Evolutionary conservation across 2,329 filamentous ascomycete genomes (phyloP).

Genomic region (Fusarium penzigii): DNA sequence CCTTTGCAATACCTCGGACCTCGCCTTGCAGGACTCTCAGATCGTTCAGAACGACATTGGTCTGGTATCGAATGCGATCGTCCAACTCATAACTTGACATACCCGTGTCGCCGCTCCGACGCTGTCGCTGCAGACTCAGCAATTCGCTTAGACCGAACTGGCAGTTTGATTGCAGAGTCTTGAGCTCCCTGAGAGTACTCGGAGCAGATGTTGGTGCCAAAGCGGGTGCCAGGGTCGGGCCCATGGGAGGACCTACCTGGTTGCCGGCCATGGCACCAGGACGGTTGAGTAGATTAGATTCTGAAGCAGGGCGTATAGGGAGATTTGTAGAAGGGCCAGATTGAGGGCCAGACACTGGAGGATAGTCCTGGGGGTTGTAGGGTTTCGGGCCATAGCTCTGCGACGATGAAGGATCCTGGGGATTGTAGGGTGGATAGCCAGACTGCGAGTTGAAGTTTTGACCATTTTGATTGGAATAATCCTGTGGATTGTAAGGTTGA

Average conservation of each 20-base stretch:
- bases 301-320: slow-evolving; percentile 24
- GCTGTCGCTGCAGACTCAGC: slow-evolving; percentile 34
- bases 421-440: slow-evolving; percentile 1
- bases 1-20: slow-evolving; percentile 44
- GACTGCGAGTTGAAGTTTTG: slow-evolving; percentile 8
- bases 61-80: slow-evolving; percentile 44
- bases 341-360: slow-evolving; percentile 20
- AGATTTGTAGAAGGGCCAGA: slow-evolving; percentile 15
- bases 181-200: slow-evolving; percentile 30
- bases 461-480: slow-evolving; percentile 17
- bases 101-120: slow-evolving; percentile 29
- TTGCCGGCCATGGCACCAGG: slow-evolving; percentile 20
- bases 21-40: slow-evolving; percentile 46
- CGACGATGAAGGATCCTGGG: slow-evolving; percentile 11
- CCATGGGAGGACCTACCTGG: slow-evolving; percentile 15
- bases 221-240: slow-evolving; percentile 15
- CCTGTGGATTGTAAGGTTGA: slow-evolving; percentile 19
- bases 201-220: slow-evolving; percentile 22
- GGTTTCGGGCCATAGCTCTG: slow-evolving; percentile 5
- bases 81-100: slow-evolving; percentile 41
- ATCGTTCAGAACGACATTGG: slow-evolving; percentile 44
- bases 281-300: slow-evolving; percentile 22
- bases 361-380: slow-evolving; percentile 25
- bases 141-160: slow-evolving; percentile 40
- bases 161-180: slow-evolving; percentile 35